A percentile compares a stretch with the other conserved stretches of the same genome.
These are phyloP conservation scores for Chloroidium sp. DNA, from an alignment of 163 green algal species.

Conservation along the genomic window DNA sequence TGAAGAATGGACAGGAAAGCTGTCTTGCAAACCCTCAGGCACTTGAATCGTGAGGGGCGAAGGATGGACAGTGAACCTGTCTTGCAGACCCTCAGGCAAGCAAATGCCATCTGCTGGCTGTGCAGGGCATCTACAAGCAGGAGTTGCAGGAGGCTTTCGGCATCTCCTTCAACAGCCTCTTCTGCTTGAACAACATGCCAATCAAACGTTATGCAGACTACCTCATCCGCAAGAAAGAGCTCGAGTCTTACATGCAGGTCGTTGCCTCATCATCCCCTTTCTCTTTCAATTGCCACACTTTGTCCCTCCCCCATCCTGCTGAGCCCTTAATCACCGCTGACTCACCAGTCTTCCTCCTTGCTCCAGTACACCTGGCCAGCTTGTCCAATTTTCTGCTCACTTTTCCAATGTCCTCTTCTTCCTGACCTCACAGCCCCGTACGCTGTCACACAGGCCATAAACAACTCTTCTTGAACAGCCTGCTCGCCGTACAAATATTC, in stretches of 20 bases:
- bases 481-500: no score
- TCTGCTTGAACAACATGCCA: conserved; percentile 97
- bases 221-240: conserved; percentile 38
- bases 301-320: no score
- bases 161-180: conserved; percentile 79
- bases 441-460: no score
- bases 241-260: conserved; percentile 82
- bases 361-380: no score
- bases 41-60: neutral
- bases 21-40: neutral
- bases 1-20: neutral
- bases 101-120: neutral
- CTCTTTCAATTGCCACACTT: no score
- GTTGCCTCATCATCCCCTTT: neutral
- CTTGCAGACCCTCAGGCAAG: neutral
- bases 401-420: no score
- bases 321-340: no score
- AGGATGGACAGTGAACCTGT: neutral
- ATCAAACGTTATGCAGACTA: conserved; percentile 93
- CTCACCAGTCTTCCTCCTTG: no score
- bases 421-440: no score
- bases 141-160: conserved; percentile 64
- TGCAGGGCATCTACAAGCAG: conserved; percentile 22
- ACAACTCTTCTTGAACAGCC: no score
- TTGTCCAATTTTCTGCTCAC: no score